Conservation (phyloP, 106 monocot species). For the Phalaenopsis equestris region DNA sequence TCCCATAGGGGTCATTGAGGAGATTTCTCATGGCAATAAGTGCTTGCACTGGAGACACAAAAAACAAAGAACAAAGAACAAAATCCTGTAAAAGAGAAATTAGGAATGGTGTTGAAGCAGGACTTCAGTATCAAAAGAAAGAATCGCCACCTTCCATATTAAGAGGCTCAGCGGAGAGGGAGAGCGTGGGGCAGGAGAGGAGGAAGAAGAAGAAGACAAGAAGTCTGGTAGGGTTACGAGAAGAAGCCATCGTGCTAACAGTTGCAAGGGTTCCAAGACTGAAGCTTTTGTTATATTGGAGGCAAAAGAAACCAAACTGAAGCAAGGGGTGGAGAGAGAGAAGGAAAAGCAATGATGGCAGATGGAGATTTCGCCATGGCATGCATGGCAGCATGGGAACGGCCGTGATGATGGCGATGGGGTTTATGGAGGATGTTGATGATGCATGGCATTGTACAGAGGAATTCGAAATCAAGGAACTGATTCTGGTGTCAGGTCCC, state of each 20-base stretch:
- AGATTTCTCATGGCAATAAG: constrained; percentile 53
- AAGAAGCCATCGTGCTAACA: constrained; percentile 26
- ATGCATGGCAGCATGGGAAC: constrained; percentile 7
- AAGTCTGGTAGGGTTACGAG: neutral
- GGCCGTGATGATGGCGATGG: constrained; percentile 14
- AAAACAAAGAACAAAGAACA: neutral
- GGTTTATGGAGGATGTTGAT: neutral
- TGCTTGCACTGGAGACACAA: constrained; percentile 41
- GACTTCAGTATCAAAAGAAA: neutral
- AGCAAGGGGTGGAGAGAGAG: neutral
- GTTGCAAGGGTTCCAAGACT: neutral
- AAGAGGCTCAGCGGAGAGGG: constrained; percentile 45
- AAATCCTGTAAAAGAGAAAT: constrained; percentile 2
- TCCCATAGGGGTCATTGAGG: constrained; percentile 74
- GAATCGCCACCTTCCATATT: constrained; percentile 49
- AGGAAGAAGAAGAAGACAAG: constrained; percentile 25
- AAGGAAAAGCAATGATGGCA: constrained; percentile 13
- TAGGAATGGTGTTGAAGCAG: neutral
- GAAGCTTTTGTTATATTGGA: constrained; percentile 4
- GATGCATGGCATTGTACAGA: constrained; percentile 2
- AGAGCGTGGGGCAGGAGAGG: constrained; percentile 5
- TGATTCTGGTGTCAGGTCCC: constrained; percentile 32
- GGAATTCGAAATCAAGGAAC: constrained; percentile 20
- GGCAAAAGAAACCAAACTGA: constrained; percentile 4
- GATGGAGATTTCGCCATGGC: neutral